Conservation (phyloP, 345 rosid species). For the Rhodamnia rubescens region DNA sequence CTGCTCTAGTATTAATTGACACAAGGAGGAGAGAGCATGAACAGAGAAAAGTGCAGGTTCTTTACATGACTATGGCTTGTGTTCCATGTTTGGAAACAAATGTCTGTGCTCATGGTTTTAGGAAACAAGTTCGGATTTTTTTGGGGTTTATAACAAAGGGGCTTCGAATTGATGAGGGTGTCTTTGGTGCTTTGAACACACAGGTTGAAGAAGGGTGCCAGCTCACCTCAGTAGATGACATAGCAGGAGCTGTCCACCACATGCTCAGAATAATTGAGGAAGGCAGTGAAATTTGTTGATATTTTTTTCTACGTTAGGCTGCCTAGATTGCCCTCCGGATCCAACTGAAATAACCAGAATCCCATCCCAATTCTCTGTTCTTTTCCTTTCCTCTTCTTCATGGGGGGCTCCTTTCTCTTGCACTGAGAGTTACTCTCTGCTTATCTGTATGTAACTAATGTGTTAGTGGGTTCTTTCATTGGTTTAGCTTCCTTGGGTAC, state of each 20-base stretch:
- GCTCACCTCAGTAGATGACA: constrained; percentile 74
- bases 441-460: neutral
- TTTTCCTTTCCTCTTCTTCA: neutral
- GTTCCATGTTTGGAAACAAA: neutral
- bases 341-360: constrained; percentile 1
- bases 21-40: neutral
- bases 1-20: neutral
- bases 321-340: neutral
- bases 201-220: constrained; percentile 92
- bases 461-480: neutral
- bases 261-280: constrained; percentile 68
- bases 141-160: neutral
- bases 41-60: neutral
- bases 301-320: neutral
- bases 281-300: constrained; percentile 9
- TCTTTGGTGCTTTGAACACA: neutral
- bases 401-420: neutral
- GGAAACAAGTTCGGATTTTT: neutral
- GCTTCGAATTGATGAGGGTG: neutral
- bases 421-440: neutral
- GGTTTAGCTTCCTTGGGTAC: neutral
- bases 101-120: neutral
- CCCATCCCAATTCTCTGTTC: neutral
- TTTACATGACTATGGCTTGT: neutral
- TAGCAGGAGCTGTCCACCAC: constrained; percentile 77